A percentile compares a stretch with the other conserved stretches of the same genome.
Conservation (phyloP, 116 monocot species). For the Cymodocea nodosa region DNA sequence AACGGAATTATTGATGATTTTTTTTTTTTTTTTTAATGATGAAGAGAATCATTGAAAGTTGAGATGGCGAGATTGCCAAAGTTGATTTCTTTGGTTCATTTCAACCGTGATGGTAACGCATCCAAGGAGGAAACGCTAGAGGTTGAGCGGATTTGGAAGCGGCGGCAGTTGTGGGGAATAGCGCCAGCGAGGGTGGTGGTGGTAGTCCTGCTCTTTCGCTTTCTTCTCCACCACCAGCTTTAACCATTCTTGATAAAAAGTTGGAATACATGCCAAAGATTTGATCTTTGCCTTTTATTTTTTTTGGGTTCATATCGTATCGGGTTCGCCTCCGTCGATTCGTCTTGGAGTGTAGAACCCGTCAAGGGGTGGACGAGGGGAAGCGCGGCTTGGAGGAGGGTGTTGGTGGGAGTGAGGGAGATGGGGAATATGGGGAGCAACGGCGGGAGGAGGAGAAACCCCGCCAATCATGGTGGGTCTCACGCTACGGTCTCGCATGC, state of each 20-base stretch:
- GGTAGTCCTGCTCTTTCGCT: not conserved
- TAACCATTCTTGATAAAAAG: not conserved
- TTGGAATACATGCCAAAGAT: not conserved
- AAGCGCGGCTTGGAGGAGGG: too few relatives aligned
- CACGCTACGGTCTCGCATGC: slow-evolving; percentile 11
- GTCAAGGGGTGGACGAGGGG: too few relatives aligned
- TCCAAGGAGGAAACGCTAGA: too few relatives aligned
- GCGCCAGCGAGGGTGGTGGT: too few relatives aligned
- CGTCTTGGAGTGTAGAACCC: not conserved
- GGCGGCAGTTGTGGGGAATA: too few relatives aligned
- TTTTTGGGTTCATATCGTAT: not conserved
- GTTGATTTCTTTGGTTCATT: too few relatives aligned
- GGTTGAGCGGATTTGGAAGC: too few relatives aligned
- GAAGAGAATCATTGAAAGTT: too few relatives aligned
- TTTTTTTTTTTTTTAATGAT: too few relatives aligned
- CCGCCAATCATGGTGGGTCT: slow-evolving; percentile 13
- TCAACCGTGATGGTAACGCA: too few relatives aligned
- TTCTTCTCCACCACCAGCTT: not conserved
- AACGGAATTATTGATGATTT: too few relatives aligned
- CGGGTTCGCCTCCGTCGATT: not conserved
- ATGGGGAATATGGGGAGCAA: slow-evolving; percentile 66
- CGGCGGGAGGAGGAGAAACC: slow-evolving; percentile 21
- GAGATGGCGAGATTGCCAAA: too few relatives aligned
- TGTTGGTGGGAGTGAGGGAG: not conserved
- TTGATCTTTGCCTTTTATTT: not conserved